Evolutionary conservation across 108 stramenopile genomes (phyloP), one percentile per base, ranked within the genome.

Genomic region (Cyclotella distinguenda): DNA sequence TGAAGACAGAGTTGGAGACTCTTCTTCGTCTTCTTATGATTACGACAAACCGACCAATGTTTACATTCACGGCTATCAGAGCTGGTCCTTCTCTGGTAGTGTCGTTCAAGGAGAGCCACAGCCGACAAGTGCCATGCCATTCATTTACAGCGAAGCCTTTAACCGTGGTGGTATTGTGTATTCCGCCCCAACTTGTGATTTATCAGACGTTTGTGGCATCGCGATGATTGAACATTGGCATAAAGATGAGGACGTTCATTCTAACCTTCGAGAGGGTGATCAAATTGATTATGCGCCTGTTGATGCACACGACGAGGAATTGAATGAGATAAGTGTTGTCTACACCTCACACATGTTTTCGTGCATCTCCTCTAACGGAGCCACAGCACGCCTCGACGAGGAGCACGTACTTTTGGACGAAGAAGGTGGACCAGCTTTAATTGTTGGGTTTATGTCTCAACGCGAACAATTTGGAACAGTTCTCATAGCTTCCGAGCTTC

Each of bases 291-390:
- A 64, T 33, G 36, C 13, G 19, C 18, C 1, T 42, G 23, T 11
- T 46, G 40, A 51, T 13, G 21, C 19, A 15, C 4, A 55, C 18
- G 34, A 50, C 12, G 54, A 67, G 27, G 68, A 53, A 22, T 60
- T 72, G 50, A 47, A 62, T 52, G 58, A 77, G 32, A 38, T 45
- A 47, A 67, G 51, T 11, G 61, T 77, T 4, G 68, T 61, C 28
- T 95, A 95, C 68, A 76, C 83, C 38, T 90, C 89, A 3, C 90
- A 95, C 43, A 86, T 89, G 72, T 95, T 90, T 70, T 76, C 90
- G 2, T 90, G 90, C 50, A 77, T 95, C 23, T 80, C 84, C 12
- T 77, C 79, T 0, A 83, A 86, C 56, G 87, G 78, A 10, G 54
- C 57, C n/a, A 48, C 57, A n/a, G 34, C 54, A n/a, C 42, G 19